phyloP scores from a whole-genome alignment of 139 green algal genomes.

The Chlorella vulgaris region DNA sequence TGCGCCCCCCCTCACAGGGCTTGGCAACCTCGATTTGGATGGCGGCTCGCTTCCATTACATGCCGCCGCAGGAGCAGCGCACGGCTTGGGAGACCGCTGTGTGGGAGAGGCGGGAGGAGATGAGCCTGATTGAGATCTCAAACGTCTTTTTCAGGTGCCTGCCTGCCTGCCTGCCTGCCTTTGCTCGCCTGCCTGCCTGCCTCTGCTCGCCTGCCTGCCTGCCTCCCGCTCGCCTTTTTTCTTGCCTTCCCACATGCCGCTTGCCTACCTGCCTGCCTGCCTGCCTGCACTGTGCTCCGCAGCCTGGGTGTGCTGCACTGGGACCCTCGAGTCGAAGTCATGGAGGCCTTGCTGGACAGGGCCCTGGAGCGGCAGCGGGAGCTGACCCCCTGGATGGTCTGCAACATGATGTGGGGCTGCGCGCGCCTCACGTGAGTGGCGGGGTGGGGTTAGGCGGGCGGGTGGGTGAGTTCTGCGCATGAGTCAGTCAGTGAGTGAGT shows the following conservation, averaged over 20 bases:
- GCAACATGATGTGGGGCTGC: slow-evolving; percentile 29
- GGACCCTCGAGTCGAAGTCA: neutral
- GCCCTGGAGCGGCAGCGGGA: neutral
- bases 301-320: slow-evolving; percentile 34
- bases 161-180: neutral
- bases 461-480: no score
- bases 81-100: neutral
- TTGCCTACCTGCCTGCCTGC: neutral
- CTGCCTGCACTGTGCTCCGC: neutral
- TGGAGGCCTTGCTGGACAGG: slow-evolving; percentile 6
- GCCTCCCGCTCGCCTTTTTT: neutral
- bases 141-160: slow-evolving; percentile 27
- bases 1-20: neutral
- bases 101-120: neutral
- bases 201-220: neutral
- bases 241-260: neutral
- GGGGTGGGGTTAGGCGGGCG: neutral
- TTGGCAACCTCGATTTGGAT: slow-evolving; percentile 15
- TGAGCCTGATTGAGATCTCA: slow-evolving; percentile 14
- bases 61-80: neutral
- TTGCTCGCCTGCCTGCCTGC: neutral
- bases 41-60: slow-evolving; percentile 20
- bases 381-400: slow-evolving; percentile 25
- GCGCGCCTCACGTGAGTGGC: slow-evolving; percentile 14
- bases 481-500: no score